These are phyloP conservation scores for Mariannaea sp. DNA, from an alignment of 2,329 filamentous ascomycete genomes.

Conservation along the genomic window DNA sequence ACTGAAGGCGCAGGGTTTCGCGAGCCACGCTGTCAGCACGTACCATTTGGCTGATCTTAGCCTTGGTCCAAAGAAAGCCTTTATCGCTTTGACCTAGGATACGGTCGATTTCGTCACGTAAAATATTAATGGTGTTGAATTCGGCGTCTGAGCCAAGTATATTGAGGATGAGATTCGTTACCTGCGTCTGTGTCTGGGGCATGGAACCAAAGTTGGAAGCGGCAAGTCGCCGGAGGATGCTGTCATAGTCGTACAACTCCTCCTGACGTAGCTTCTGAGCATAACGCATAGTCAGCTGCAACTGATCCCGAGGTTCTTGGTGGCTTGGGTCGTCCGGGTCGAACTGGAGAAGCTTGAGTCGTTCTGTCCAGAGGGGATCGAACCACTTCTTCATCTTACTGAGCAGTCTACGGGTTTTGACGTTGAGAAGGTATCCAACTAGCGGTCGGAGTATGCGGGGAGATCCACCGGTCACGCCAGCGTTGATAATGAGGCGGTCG, in stretches of 20 bases:
- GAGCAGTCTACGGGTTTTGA: conserved; percentile 31
- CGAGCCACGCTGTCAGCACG: conserved; percentile 48
- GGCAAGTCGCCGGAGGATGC: conserved; percentile 41
- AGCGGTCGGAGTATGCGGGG: conserved; percentile 41
- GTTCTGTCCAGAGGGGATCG: conserved; percentile 27
- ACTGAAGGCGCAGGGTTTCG: conserved; percentile 48
- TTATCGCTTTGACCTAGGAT: conserved; percentile 34
- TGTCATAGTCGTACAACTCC: conserved; percentile 40
- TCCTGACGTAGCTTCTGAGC: conserved; percentile 45
- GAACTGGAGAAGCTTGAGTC: conserved; percentile 11
- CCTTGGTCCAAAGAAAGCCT: conserved; percentile 46
- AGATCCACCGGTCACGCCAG: conserved; percentile 39
- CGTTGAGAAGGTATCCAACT: conserved; percentile 35
- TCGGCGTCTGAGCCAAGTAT: conserved; percentile 44
- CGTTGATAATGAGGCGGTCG: conserved; percentile 41
- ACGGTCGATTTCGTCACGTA: conserved; percentile 45
- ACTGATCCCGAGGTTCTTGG: conserved; percentile 43
- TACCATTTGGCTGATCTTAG: conserved; percentile 43
- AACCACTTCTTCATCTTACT: conserved; percentile 37
- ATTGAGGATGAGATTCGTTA: conserved; percentile 47
- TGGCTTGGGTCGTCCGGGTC: conserved; percentile 16
- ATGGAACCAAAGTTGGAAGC: conserved; percentile 46
- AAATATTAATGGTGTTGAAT: conserved; percentile 42
- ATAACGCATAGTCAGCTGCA: conserved; percentile 50
- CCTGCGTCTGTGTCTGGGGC: conserved; percentile 47